A percentile compares a stretch with the other conserved stretches of the same genome.
phyloP scores from a whole-genome alignment of 441 rosid genomes.

The Pelargonium exstipulatum region DNA sequence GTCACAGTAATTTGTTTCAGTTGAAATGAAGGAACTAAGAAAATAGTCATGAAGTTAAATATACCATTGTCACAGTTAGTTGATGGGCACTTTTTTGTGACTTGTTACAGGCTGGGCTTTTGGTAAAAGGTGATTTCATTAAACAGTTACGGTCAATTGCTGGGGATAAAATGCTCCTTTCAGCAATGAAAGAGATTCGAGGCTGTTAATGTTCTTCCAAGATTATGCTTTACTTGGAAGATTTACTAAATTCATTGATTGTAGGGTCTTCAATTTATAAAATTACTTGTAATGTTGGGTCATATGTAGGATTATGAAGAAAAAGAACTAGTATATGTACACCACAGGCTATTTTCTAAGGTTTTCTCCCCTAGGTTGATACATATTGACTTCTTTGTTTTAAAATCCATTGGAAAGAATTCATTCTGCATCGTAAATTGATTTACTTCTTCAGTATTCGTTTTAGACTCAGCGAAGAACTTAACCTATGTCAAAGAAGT shows the following conservation, averaged over 20 bases:
- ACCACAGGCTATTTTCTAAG: background rate
- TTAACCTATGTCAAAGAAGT: background rate
- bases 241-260: background rate
- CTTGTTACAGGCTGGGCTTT: slow-evolving; percentile 31
- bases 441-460: background rate
- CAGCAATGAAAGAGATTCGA: slow-evolving; percentile 30
- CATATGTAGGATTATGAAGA: slow-evolving; percentile 4
- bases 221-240: slow-evolving; percentile 18
- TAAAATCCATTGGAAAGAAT: slow-evolving; percentile 2
- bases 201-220: slow-evolving; percentile 21
- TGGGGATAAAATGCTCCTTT: slow-evolving; percentile 35
- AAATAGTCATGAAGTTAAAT: background rate
- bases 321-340: slow-evolving; percentile 5
- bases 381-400: background rate
- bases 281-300: slow-evolving; percentile 15
- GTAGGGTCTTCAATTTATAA: slow-evolving; percentile 1
- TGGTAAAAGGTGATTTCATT: slow-evolving; percentile 30
- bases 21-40: background rate
- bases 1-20: background rate
- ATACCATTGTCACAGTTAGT: background rate
- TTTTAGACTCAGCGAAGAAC: background rate
- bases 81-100: background rate
- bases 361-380: background rate
- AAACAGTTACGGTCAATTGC: slow-evolving; percentile 27
- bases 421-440: background rate